phyloP scores from a whole-genome alignment of 108 stramenopile genomes.

The Aureococcus anophagefferens region DNA sequence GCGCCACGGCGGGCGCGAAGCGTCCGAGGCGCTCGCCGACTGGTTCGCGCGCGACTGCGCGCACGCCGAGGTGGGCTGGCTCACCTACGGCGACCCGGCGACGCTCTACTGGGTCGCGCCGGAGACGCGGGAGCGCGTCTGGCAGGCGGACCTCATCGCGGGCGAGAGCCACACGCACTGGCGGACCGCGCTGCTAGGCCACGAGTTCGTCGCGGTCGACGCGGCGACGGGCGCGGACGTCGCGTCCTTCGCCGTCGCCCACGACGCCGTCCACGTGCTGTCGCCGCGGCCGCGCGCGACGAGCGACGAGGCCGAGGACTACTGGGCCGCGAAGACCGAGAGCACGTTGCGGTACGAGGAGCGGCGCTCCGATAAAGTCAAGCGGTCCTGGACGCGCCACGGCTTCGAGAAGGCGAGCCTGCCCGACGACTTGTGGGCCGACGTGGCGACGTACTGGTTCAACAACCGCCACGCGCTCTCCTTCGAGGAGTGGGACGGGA shows the following conservation, averaged over 20 bases:
- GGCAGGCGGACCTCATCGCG: not conserved
- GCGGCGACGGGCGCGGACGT: not conserved
- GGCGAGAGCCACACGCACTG: not conserved
- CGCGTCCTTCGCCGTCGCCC: not conserved
- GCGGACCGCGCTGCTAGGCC: not conserved
- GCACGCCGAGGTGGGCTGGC: not conserved
- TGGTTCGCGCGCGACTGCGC: not conserved
- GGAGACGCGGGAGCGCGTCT: not conserved
- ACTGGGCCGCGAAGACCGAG: not conserved
- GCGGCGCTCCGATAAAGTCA: not conserved
- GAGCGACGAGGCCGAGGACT: too few relatives aligned
- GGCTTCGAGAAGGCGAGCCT: not conserved
- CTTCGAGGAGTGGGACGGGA: conserved; percentile 62
- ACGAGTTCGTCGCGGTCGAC: not conserved
- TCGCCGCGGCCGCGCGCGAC: not conserved
- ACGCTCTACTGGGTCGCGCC: not conserved
- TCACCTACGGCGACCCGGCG: not conserved
- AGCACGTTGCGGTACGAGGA: not conserved
- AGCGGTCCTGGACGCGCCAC: not conserved
- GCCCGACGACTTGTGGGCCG: conserved; percentile 15
- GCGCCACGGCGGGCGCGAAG: too few relatives aligned
- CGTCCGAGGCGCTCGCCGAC: not conserved
- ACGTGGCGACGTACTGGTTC: conserved; percentile 68
- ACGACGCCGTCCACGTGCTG: not conserved
- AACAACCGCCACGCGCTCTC: conserved; percentile 54